Conservation (phyloP, 2,329 filamentous ascomycete species). For the Elsinoe fawcettii region DNA sequence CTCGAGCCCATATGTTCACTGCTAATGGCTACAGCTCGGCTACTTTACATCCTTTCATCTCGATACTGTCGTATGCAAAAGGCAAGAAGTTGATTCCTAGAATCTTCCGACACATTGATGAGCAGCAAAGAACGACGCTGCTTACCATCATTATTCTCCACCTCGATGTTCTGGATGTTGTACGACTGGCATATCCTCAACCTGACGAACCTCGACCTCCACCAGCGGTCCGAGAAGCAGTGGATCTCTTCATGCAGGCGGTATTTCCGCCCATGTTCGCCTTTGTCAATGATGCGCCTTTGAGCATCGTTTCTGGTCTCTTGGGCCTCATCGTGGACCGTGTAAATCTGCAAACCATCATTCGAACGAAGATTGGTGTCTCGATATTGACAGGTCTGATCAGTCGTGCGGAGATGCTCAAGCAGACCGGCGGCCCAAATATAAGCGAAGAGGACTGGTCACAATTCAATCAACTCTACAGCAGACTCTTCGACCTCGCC, state of each 20-base stretch:
- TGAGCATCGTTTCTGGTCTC: conserved; percentile 85
- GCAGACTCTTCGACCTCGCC: conserved; percentile 75
- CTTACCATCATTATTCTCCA: conserved; percentile 94
- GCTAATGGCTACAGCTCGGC: conserved; percentile 50
- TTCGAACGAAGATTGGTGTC: conserved; percentile 78
- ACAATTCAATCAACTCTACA: conserved; percentile 78
- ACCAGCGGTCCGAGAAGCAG: conserved; percentile 73
- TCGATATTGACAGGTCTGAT: conserved; percentile 89
- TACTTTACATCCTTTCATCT: conserved; percentile 81
- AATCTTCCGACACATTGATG: conserved; percentile 86
- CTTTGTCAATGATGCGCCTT: conserved; percentile 82
- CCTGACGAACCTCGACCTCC: conserved; percentile 67
- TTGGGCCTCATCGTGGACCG: conserved; percentile 75
- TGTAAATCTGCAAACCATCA: conserved; percentile 75
- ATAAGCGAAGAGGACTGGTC: conserved; percentile 66
- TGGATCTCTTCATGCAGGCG: conserved; percentile 79
- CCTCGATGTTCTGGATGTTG: conserved; percentile 83
- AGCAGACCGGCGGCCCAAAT: conserved; percentile 61
- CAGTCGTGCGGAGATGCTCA: conserved; percentile 86
- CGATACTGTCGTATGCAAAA: conserved; percentile 87
- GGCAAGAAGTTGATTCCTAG: conserved; percentile 94
- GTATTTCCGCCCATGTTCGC: conserved; percentile 86
- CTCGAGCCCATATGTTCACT: not conserved
- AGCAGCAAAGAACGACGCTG: conserved; percentile 88
- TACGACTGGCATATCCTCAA: conserved; percentile 65